Evolutionary conservation across 371 early-diverging fungal genomes (phyloP), one percentile per base, ranked within the genome.

Genomic region (Zychaea mexicana): DNA sequence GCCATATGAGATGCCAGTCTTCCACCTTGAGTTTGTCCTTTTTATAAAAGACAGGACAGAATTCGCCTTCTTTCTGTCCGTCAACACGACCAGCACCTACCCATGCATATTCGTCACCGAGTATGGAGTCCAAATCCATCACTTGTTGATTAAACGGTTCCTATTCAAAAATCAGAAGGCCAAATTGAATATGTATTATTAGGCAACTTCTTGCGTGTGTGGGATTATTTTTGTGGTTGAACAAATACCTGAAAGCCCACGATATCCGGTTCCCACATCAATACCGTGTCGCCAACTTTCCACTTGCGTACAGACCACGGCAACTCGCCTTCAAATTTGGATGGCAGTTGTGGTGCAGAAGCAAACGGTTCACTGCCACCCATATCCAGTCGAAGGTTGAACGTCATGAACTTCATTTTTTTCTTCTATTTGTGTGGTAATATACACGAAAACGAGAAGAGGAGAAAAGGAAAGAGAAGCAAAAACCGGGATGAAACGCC

Each of bases 121-220:
- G 60, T 15, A 82, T 64, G 7, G 70, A 61, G n/a, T 74, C 74
- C n/a, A 85, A 52, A 61, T 84, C 85, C 13, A 61, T 42, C 2
- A 85, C 49, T 73, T 85, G 85, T 32, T 81, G 73, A 62, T 67
- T 45, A 1, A 69, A 62, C n/a, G 81, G 73, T 66, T 85, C 85
- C 83, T 85, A 59, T 19, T 10, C n/a, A 45, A 45, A 45, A 10
- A 45, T 15, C 26, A 58, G 22, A 28, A 49, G 55, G 1, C 38
- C 22, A 30, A 3, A 33, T 8, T 33, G 12, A 8, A 33, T 33
- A 33, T 33, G 12, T 33, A 33, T 33, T 33, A 33, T 33, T 33
- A 8, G 33, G 12, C 12, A 33, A 12, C 5, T 12, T 5, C 12
- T 5, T 33, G 5, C 12, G 33, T 33, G 42, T 42, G 42, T 42